phyloP scores from a whole-genome alignment of 2,329 filamentous ascomycete species.

The Colletotrichum eremochloae region DNA sequence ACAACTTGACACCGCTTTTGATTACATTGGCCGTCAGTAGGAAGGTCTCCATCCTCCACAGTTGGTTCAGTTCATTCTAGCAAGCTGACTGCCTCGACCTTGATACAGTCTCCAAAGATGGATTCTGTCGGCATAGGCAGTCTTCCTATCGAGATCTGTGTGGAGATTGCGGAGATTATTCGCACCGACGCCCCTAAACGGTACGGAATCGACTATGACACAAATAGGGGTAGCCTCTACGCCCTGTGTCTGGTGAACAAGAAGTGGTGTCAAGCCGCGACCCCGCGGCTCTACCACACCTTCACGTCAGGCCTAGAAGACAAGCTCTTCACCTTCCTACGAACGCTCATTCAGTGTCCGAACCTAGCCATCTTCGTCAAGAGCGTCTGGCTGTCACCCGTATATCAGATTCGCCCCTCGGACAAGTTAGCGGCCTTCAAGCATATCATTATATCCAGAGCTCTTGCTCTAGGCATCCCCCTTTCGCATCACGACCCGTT shows the following conservation, averaged over 20 bases:
- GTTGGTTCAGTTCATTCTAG: no score
- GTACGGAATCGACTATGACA: no score
- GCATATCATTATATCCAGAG: neutral
- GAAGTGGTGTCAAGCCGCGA: neutral
- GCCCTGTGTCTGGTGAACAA: neutral
- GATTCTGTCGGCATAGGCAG: rapidly evolving
- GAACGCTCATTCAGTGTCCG: neutral
- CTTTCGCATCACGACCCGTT: neutral
- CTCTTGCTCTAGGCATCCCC: neutral
- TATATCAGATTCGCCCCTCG: no score
- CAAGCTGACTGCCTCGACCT: no score
- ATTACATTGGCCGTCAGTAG: no score
- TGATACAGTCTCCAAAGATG: neutral
- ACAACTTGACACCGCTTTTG: no score
- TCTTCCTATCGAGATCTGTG: neutral
- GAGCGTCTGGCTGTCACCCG: neutral
- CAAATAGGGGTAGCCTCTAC: neutral
- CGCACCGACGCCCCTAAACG: no score
- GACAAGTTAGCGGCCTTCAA: no score
- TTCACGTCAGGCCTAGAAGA: neutral
- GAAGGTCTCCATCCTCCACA: no score
- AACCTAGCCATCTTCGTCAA: neutral
- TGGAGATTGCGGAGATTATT: neutral
- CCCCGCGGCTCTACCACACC: neutral
- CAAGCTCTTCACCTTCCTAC: neutral